phyloP scores from a whole-genome alignment of 345 rosid genomes.

The Cardamine occulta region DNA sequence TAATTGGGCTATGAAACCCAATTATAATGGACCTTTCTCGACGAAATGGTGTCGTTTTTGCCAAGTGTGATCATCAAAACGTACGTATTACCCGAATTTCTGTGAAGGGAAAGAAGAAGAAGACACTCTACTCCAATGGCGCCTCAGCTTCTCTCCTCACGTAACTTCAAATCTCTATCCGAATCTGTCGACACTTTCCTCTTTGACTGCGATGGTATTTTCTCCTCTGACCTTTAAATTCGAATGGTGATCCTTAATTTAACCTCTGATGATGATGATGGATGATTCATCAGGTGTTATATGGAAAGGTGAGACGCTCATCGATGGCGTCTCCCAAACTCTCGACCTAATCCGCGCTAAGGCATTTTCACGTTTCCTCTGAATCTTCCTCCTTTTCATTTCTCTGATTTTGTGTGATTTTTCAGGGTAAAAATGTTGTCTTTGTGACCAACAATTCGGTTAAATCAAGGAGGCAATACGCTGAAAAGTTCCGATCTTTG shows the following conservation, averaged over 20 bases:
- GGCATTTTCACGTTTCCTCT: slow-evolving; percentile 34
- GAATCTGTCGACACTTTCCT: slow-evolving; percentile 72
- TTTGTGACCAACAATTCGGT: slow-evolving; percentile 89
- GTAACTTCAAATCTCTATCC: slow-evolving; percentile 49
- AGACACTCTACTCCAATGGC: slow-evolving; percentile 25
- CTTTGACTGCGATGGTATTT: slow-evolving; percentile 75
- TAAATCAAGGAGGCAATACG: slow-evolving; percentile 76
- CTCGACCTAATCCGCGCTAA: slow-evolving; percentile 75
- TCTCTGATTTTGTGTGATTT: not conserved
- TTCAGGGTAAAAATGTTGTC: slow-evolving; percentile 79
- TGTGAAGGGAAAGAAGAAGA: slow-evolving; percentile 3
- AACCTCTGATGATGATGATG: not conserved
- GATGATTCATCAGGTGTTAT: slow-evolving; percentile 70
- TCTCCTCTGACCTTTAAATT: not conserved
- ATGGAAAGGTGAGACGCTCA: slow-evolving; percentile 85
- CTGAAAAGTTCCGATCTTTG: slow-evolving; percentile 68
- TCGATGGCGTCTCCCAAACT: slow-evolving; percentile 69
- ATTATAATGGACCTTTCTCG: not conserved
- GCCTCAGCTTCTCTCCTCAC: slow-evolving; percentile 52
- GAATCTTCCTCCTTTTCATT: not conserved
- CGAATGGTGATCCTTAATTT: slow-evolving; percentile 7
- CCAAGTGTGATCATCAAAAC: too few species aligned
- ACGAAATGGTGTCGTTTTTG: not conserved
- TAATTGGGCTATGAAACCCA: not conserved
- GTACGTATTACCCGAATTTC: too few species aligned